A percentile compares a stretch with the other conserved stretches of the same genome.
Evolutionary conservation across 129 eudicot species (phyloP).

Genomic region (Tagetes patula): DNA sequence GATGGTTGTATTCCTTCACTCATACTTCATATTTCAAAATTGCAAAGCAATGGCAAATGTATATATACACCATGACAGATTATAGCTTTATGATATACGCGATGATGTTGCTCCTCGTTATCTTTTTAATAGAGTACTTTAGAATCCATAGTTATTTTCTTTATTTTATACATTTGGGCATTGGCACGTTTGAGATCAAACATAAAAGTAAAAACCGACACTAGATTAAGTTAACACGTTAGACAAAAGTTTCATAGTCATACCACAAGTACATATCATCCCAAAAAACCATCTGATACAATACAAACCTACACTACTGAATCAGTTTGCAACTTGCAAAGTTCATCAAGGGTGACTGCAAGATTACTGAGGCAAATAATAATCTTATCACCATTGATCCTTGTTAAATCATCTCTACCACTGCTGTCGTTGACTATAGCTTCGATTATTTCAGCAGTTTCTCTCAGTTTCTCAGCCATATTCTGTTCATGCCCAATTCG

Average conservation of each 20-base stretch:
- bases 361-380: conserved; percentile 50
- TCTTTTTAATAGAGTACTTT: background rate
- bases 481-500: conserved; percentile 41
- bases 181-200: background rate
- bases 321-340: conserved; percentile 37
- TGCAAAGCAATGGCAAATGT: conserved; percentile 5
- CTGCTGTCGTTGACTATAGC: conserved; percentile 42
- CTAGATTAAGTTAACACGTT: conserved; percentile 4
- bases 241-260: background rate
- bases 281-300: background rate
- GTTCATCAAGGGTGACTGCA: conserved; percentile 46
- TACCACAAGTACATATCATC: background rate
- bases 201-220: background rate
- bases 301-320: background rate
- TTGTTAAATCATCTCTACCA: conserved; percentile 25
- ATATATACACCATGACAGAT: conserved; percentile 2
- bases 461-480: conserved; percentile 47
- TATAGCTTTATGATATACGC: background rate
- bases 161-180: background rate
- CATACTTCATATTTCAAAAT: conserved; percentile 6
- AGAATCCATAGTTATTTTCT: background rate
- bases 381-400: conserved; percentile 60
- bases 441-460: conserved; percentile 51
- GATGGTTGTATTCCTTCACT: conserved; percentile 15
- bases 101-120: conserved; percentile 2